Conservation (phyloP, 2,329 filamentous ascomycete species). For the Calonectria pauciramosa region DNA sequence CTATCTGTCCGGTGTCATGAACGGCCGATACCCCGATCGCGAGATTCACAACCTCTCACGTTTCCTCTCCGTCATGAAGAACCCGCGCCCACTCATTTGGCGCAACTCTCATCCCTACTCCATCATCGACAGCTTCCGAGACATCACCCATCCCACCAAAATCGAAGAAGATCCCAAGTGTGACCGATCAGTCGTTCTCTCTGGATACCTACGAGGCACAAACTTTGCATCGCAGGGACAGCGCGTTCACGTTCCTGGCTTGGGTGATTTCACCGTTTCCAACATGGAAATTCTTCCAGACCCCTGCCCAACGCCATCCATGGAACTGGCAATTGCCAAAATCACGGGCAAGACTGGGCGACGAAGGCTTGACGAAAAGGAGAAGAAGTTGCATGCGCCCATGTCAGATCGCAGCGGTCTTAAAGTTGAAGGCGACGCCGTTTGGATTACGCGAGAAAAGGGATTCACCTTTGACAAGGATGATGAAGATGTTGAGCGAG, state of each 20-base stretch:
- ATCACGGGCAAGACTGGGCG: constrained; percentile 85
- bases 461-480: constrained; percentile 82
- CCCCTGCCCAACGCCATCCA: constrained; percentile 92
- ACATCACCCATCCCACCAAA: constrained; percentile 92
- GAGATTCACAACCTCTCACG: constrained; percentile 96
- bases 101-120: constrained; percentile 96
- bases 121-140: constrained; percentile 92
- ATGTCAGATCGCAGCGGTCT: constrained; percentile 98
- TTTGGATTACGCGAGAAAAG: constrained; percentile 84
- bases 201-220: constrained; percentile 93
- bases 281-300: constrained; percentile 91
- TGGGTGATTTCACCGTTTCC: constrained; percentile 89
- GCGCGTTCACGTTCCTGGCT: constrained; percentile 90
- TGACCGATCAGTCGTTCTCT: constrained; percentile 90
- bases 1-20: constrained; percentile 95
- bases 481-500: constrained; percentile 78
- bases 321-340: constrained; percentile 90
- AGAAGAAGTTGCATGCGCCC: constrained; percentile 94
- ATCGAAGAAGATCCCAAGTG: constrained; percentile 92
- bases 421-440: constrained; percentile 95
- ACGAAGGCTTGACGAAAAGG: constrained; percentile 91
- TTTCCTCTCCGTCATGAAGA: constrained; percentile 99
- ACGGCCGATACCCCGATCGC: constrained; percentile 95
- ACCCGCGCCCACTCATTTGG: constrained; percentile 95
- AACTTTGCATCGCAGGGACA: constrained; percentile 92